These are phyloP conservation scores for Botryotinia calthae DNA, from an alignment of 2,329 filamentous ascomycete genomes.

Conservation along the genomic window DNA sequence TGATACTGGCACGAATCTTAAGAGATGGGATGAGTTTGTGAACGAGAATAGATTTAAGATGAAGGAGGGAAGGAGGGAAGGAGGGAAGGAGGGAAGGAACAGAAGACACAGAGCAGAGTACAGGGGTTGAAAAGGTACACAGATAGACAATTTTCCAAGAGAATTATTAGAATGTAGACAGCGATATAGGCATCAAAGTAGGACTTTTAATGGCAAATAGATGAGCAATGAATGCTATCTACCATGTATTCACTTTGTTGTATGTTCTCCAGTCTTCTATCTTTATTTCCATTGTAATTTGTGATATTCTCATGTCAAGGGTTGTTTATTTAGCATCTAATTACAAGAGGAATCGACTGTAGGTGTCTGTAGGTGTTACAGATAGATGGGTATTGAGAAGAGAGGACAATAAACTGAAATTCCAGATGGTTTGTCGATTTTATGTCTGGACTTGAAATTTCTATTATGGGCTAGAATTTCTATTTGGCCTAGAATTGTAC, in stretches of 20 bases:
- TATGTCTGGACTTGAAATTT: background rate
- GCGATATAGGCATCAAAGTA: accelerated
- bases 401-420: background rate
- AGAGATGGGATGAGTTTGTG: background rate
- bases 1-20: background rate
- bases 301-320: background rate
- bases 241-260: background rate
- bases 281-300: background rate
- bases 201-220: background rate
- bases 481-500: background rate
- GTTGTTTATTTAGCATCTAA: background rate
- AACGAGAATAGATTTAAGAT: background rate
- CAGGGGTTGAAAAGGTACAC: background rate
- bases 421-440: background rate
- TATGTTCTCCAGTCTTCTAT: background rate
- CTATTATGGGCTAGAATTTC: too few relatives aligned
- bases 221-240: background rate
- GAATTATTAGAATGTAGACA: background rate
- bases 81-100: background rate
- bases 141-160: background rate
- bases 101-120: background rate
- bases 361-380: background rate
- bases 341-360: background rate
- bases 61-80: background rate
- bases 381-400: background rate